These are phyloP conservation scores for Schoenoplectus triqueter DNA, from an alignment of 202 grass and related monocot genomes.

Conservation along the genomic window DNA sequence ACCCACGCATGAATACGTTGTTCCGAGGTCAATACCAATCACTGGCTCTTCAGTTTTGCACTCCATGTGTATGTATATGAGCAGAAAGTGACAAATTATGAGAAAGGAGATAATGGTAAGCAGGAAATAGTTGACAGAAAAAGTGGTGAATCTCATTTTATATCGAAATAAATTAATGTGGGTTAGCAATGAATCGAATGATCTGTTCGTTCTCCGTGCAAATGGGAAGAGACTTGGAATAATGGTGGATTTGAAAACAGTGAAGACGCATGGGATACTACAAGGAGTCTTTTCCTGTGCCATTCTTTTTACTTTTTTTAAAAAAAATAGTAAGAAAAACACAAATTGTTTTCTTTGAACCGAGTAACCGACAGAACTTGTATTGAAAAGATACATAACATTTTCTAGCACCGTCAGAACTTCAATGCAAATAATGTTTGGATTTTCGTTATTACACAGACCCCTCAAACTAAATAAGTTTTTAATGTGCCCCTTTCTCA, in stretches of 20 bases:
- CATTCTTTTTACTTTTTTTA: neutral
- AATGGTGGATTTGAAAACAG: neutral
- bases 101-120: neutral
- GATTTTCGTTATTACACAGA: neutral
- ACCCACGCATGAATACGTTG: conserved; percentile 66
- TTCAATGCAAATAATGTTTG: neutral
- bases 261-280: neutral
- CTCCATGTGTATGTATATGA: conserved; percentile 63
- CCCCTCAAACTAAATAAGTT: neutral
- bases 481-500: neutral
- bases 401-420: neutral
- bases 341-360: neutral
- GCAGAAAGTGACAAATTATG: conserved; percentile 35
- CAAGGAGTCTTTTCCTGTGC: neutral
- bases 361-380: neutral
- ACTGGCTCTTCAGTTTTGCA: conserved; percentile 56
- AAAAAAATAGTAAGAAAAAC: too few species aligned
- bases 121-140: neutral
- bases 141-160: neutral
- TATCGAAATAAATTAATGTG: neutral
- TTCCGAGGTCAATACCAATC: conserved; percentile 81
- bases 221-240: neutral
- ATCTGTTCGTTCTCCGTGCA: neutral
- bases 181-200: neutral
- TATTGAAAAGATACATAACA: neutral